Percentiles rank a stretch among this genome's conserved stretches.
These are phyloP conservation scores for Rhizopogon parksii DNA, from an alignment of 1,284 basidiomycete species.

Conservation along the genomic window DNA sequence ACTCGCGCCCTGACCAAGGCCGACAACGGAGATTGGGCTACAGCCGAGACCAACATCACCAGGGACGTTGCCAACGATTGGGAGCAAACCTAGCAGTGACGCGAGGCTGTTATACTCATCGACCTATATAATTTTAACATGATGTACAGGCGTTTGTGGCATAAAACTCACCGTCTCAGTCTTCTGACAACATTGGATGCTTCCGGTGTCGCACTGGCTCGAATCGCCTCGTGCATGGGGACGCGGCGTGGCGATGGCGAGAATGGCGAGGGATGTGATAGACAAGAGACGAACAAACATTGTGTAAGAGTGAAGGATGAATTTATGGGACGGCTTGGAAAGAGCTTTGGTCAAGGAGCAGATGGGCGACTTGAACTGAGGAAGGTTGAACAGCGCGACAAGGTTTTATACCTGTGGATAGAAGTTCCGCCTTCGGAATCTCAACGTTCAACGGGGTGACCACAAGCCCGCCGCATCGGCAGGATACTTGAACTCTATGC, in stretches of 20 bases:
- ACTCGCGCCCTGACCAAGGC: neutral
- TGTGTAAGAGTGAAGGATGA: neutral
- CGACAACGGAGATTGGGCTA: slow-evolving; percentile 7
- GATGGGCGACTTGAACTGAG: neutral
- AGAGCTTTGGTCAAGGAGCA: neutral
- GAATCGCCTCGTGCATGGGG: neutral
- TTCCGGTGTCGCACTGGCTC: slow-evolving; percentile 6
- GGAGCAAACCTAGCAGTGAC: neutral
- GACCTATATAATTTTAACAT: neutral
- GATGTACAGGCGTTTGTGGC: neutral
- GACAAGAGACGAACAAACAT: slow-evolving; percentile 6
- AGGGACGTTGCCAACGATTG: neutral
- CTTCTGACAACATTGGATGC: slow-evolving; percentile 2
- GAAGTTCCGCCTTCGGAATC: neutral
- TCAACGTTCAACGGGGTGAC: neutral
- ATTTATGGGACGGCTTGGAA: neutral
- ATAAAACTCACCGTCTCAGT: neutral
- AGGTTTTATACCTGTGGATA: neutral
- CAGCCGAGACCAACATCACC: slow-evolving; percentile 2
- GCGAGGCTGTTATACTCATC: neutral
- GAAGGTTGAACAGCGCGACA: neutral
- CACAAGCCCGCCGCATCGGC: neutral
- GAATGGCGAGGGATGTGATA: neutral
- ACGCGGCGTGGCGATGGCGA: neutral
- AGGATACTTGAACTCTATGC: neutral